Conservation (phyloP, 2,329 filamentous ascomycete genomes). For the Hymenoscyphus fraxineus region DNA sequence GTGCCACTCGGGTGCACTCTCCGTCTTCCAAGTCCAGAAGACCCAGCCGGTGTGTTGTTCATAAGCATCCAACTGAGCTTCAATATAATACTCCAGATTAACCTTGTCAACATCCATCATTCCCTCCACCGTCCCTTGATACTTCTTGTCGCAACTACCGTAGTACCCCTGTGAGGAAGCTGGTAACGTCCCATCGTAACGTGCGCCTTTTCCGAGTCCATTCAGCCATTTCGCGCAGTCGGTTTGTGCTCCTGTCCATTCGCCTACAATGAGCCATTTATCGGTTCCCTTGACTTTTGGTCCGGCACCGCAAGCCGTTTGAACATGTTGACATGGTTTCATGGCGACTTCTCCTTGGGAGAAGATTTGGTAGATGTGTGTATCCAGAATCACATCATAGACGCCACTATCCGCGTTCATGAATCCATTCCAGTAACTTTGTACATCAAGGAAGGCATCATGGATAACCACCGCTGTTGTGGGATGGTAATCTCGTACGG, state of each 20-base stretch:
- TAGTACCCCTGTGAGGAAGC: conserved; percentile 33
- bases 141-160: conserved; percentile 39
- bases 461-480: conserved; percentile 52
- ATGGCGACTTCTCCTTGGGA: conserved; percentile 35
- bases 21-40: conserved; percentile 44
- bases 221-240: conserved; percentile 47
- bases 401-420: conserved; percentile 47
- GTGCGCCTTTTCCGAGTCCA: conserved; percentile 57
- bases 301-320: conserved; percentile 39
- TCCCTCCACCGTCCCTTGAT: conserved; percentile 44
- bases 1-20: conserved; percentile 41
- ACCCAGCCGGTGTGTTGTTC: conserved; percentile 39
- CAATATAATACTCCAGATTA: conserved; percentile 39
- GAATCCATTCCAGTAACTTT: conserved; percentile 57
- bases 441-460: conserved; percentile 52
- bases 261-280: conserved; percentile 40
- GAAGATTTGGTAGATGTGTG: conserved; percentile 44
- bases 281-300: conserved; percentile 34
- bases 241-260: conserved; percentile 42
- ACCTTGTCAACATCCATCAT: conserved; percentile 37
- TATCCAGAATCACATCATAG: conserved; percentile 41
- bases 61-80: conserved; percentile 43
- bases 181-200: conserved; percentile 42
- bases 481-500: conserved; percentile 42
- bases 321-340: conserved; percentile 40